Percentiles rank a stretch among this genome's conserved stretches.
phyloP scores from a whole-genome alignment of 2,329 filamentous ascomycete species.

The Cercospora brassicicola region DNA sequence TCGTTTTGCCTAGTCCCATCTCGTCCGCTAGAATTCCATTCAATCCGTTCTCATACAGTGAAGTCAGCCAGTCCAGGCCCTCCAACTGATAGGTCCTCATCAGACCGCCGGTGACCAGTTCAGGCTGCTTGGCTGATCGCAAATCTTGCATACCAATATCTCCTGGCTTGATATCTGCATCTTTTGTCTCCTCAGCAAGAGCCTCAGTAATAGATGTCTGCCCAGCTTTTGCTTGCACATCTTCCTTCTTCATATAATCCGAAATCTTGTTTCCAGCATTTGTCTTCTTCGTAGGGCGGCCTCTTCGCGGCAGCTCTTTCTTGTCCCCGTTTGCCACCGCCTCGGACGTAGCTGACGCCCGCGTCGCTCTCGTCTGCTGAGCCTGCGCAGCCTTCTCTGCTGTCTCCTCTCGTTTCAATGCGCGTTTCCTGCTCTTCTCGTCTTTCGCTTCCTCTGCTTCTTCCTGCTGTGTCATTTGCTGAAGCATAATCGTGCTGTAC shows the following conservation, averaged over 20 bases:
- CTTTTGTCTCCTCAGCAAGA: slow-evolving; percentile 58
- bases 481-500: slow-evolving; percentile 54
- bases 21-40: slow-evolving; percentile 91
- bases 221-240: slow-evolving; percentile 55
- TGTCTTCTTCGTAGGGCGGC: slow-evolving; percentile 40
- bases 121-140: slow-evolving; percentile 80
- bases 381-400: slow-evolving; percentile 50
- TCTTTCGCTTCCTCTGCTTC: slow-evolving; percentile 50
- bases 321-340: slow-evolving; percentile 19
- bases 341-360: slow-evolving; percentile 34
- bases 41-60: slow-evolving; percentile 81
- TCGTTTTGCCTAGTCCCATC: slow-evolving; percentile 91
- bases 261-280: slow-evolving; percentile 52
- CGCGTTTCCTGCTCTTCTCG: slow-evolving; percentile 47
- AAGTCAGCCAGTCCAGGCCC: slow-evolving; percentile 87
- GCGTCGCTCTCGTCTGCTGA: slow-evolving; percentile 50
- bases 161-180: slow-evolving; percentile 59
- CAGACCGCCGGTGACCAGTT: slow-evolving; percentile 77
- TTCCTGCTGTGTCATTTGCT: slow-evolving; percentile 55
- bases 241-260: slow-evolving; percentile 61
- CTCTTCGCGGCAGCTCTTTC: slow-evolving; percentile 33
- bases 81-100: slow-evolving; percentile 96
- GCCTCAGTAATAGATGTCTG: slow-evolving; percentile 58
- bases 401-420: slow-evolving; percentile 49
- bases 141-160: slow-evolving; percentile 67